Evolutionary conservation across 768 basidiomycete genomes (phyloP).

Genomic region (Russula abietina): DNA sequence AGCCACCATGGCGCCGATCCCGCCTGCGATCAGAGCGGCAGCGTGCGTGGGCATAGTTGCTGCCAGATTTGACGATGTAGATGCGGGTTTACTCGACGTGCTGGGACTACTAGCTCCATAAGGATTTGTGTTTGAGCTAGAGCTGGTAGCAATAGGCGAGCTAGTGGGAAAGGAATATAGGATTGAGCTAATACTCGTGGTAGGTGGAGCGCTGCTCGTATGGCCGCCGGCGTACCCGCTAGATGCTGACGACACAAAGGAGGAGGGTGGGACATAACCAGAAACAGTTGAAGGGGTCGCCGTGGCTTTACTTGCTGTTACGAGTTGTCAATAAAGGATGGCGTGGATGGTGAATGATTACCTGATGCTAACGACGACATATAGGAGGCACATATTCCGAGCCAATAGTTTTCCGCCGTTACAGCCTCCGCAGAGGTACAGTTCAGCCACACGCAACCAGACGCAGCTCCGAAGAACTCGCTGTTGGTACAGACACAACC

Average conservation of each 20-base stretch:
- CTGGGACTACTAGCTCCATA: no score
- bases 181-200: no score
- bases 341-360: not conserved
- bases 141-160: no score
- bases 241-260: not conserved
- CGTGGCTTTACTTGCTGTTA: not conserved
- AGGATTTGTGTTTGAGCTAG: no score
- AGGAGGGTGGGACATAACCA: not conserved
- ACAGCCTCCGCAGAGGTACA: not conserved
- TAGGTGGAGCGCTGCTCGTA: no score
- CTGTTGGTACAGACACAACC: not conserved
- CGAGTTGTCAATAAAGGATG: not conserved
- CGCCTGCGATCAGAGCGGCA: constrained; percentile 9
- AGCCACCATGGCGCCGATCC: not conserved
- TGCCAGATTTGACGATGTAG: constrained; percentile 1
- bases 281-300: no score
- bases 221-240: not conserved
- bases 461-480: not conserved
- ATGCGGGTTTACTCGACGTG: no score
- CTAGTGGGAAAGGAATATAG: no score
- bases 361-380: not conserved
- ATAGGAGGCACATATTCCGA: not conserved
- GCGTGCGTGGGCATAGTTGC: not conserved
- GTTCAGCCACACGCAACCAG: not conserved
- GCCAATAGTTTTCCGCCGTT: not conserved